Base-by-base conservation (phyloP, 2,329 filamentous ascomycete genomes). In the Diplodia sapinea region DNA sequence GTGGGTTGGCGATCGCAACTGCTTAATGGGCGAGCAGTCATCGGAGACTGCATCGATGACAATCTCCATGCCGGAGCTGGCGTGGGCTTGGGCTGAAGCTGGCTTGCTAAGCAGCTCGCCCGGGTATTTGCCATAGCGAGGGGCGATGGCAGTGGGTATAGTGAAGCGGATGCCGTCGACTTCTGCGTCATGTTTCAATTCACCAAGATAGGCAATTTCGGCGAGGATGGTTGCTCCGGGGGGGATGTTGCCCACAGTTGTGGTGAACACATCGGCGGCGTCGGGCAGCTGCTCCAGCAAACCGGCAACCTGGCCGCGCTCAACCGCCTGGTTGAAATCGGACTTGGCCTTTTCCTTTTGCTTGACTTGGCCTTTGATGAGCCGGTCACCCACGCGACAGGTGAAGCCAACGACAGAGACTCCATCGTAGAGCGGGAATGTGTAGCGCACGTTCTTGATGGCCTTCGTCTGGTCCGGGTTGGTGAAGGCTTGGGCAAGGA, bases 401-500 rank as follows among this genome's bases (percentile, higher is more conserved):
- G 82, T 85, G 70, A 93, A 93, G 3, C 81, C 83, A 8, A 89
- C 88, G 0, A 93, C 87, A 7, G 87, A 89, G 17, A 91, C 88
- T 11, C 90, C 90, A 73, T 92, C 89, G 70, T 89, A 91, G 0
- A 93, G 81, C 0, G 91, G 91, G 70, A 93, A 93, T 0, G 84
- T 84, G 74, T 93, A 93, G 15, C 82, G 81, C 17, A 88, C 83
- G 73, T 91, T 81, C 9, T 81, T 73, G 68, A 89, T 84, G 3
- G 74, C 73, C 11, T 79, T 74, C 2, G 76, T 72, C 1, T 72
- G 61, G 1, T 82, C 81, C 0, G 87, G 83, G 70, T 91, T 92
- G 71, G 82, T 75, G 71, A 91, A 93, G 0, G 80, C 88, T 75
- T 92, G 85, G 1, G 79, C 83, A 8, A 88, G 78, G 1, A 74